These are phyloP conservation scores for Pyrenula aspistea DNA, from an alignment of 495 filamentous ascomycete species.

Conservation along the genomic window DNA sequence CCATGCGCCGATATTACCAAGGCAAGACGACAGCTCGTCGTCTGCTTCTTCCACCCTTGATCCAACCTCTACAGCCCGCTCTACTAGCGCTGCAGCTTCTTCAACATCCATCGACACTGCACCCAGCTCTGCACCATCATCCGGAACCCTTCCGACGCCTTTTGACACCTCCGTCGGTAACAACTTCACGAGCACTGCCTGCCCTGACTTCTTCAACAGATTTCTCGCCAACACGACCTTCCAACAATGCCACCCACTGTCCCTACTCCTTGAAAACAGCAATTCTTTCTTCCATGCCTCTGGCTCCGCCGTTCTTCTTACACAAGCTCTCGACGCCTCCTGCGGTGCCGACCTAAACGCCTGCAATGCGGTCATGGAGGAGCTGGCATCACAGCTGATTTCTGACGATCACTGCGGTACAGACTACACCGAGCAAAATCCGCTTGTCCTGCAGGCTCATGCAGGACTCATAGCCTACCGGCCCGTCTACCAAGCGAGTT, in stretches of 20 bases:
- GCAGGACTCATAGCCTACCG: conserved; percentile 59
- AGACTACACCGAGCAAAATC: conserved; percentile 55
- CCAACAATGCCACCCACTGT: conserved; percentile 59
- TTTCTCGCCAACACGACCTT: conserved; percentile 55
- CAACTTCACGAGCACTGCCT: conserved; percentile 53
- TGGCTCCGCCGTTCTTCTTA: conserved; percentile 50
- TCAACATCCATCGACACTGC: neutral
- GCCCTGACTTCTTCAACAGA: conserved; percentile 53
- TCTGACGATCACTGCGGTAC: conserved; percentile 48
- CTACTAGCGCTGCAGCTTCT: neutral
- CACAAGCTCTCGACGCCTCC: conserved; percentile 56
- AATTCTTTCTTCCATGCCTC: conserved; percentile 67
- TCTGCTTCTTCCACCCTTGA: neutral
- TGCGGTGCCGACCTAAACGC: conserved; percentile 48
- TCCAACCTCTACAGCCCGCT: neutral
- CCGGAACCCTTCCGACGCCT: conserved; percentile 41
- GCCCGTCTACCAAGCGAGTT: conserved; percentile 66
- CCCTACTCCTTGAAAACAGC: conserved; percentile 60
- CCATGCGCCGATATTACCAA: neutral
- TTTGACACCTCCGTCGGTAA: conserved; percentile 60
- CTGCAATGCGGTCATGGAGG: conserved; percentile 48
- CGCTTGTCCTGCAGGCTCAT: conserved; percentile 62
- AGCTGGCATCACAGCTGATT: conserved; percentile 47
- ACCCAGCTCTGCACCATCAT: neutral
- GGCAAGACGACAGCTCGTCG: neutral